A percentile compares a stretch with the other conserved stretches of the same genome.
phyloP scores from a whole-genome alignment of 2,329 filamentous ascomycete genomes.

The Nemania abortiva region DNA sequence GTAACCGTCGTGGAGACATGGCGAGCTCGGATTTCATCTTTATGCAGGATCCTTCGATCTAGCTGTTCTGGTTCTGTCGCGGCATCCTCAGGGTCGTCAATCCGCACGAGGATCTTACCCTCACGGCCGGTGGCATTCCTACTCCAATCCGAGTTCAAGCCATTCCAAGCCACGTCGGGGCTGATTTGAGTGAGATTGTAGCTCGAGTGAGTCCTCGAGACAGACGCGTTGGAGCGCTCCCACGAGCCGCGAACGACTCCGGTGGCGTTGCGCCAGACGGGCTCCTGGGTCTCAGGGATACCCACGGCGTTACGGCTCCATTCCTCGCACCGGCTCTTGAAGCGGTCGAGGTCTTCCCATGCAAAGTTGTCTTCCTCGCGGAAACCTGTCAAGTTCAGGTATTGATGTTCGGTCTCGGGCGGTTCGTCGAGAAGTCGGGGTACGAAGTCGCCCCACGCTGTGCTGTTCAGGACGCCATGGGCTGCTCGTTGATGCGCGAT shows the following conservation, averaged over 20 bases:
- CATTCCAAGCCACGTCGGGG: constrained; percentile 74
- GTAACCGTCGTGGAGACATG: constrained; percentile 77
- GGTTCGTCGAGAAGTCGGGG: constrained; percentile 54
- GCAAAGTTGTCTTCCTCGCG: constrained; percentile 78
- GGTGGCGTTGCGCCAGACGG: constrained; percentile 82
- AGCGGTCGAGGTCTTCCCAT: constrained; percentile 78
- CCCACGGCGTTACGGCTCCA: constrained; percentile 67
- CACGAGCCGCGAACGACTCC: constrained; percentile 83
- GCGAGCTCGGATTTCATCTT: constrained; percentile 68
- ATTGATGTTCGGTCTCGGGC: constrained; percentile 54
- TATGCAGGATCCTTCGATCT: constrained; percentile 51
- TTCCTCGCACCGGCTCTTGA: constrained; percentile 73
- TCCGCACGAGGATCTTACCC: constrained; percentile 76
- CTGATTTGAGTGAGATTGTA: constrained; percentile 75
- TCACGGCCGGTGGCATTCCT: constrained; percentile 82
- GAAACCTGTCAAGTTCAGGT: constrained; percentile 82
- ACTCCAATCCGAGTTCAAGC: constrained; percentile 70
- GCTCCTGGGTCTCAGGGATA: constrained; percentile 56
- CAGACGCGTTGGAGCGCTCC: constrained; percentile 68
- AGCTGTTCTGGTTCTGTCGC: constrained; percentile 58
- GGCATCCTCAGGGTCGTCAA: constrained; percentile 67
- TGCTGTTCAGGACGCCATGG: constrained; percentile 66
- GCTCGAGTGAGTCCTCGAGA: constrained; percentile 59
- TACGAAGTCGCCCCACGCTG: constrained; percentile 71
- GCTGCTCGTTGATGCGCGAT: constrained; percentile 65